Conservation (phyloP, 2,329 filamentous ascomycete genomes). For the Raffaelea arxii region DNA sequence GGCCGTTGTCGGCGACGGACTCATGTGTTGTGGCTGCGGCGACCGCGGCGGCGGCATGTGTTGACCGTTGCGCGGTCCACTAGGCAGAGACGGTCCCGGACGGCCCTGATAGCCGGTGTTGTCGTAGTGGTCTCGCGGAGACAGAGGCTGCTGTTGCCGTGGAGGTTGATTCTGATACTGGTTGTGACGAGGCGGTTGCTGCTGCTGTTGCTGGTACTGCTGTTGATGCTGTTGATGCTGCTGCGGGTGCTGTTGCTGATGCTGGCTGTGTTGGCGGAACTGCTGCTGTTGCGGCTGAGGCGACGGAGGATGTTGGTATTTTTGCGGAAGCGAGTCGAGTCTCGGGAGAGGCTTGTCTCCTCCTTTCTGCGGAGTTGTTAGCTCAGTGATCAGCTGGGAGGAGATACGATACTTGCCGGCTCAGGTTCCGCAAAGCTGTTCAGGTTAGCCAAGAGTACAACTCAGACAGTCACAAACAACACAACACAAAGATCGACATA, state of each 20-base stretch:
- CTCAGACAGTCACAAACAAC: not conserved
- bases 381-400: not conserved
- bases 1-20: not conserved
- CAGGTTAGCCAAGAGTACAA: not conserved
- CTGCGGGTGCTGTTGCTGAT: slow-evolving; percentile 23
- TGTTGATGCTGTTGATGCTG: slow-evolving; percentile 11
- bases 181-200: slow-evolving; percentile 30
- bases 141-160: slow-evolving; percentile 15
- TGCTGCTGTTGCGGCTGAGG: slow-evolving; percentile 20
- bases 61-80: slow-evolving; percentile 6
- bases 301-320: slow-evolving; percentile 17
- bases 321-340: slow-evolving; percentile 26
- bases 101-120: slow-evolving; percentile 1
- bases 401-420: not conserved
- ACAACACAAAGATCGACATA: slow-evolving; percentile 32
- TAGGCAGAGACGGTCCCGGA: slow-evolving; percentile 6
- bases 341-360: not conserved
- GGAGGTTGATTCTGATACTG: slow-evolving; percentile 21
- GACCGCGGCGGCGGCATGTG: not conserved
- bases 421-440: not conserved
- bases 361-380: not conserved
- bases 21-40: not conserved
- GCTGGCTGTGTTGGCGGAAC: slow-evolving; percentile 40
- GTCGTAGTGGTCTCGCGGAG: slow-evolving; percentile 3
- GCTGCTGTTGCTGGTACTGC: slow-evolving; percentile 39